Percentiles rank a stretch among this genome's conserved stretches.
Evolutionary conservation across 139 green algal genomes (phyloP).

Genomic region (Chlamydomonas applanata): DNA sequence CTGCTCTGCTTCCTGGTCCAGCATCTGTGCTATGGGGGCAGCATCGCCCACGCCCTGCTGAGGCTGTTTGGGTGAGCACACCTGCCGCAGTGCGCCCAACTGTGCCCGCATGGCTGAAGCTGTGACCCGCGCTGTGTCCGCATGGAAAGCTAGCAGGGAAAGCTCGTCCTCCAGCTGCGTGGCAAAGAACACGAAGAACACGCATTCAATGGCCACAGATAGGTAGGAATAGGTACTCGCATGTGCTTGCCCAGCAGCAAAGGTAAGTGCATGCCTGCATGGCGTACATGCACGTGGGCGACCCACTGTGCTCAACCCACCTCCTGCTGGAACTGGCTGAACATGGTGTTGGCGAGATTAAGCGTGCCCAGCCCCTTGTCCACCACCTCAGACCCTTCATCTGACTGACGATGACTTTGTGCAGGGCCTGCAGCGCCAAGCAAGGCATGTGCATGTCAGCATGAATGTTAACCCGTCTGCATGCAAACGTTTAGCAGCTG

Average conservation of each 20-base stretch:
- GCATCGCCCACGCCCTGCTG: background rate
- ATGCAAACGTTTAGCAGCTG: no score
- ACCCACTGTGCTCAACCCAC: background rate
- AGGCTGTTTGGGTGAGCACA: background rate
- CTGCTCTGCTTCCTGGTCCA: no score
- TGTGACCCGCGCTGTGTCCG: background rate
- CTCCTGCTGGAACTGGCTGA: slow-evolving; percentile 8
- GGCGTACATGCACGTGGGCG: no score
- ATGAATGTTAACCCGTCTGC: no score
- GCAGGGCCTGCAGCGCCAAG: no score
- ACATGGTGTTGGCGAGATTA: background rate
- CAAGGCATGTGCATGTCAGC: no score
- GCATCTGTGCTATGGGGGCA: no score
- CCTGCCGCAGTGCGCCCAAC: slow-evolving; percentile 5
- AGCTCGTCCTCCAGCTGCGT: slow-evolving; percentile 25
- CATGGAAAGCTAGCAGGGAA: slow-evolving; percentile 16
- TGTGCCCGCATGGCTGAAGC: slow-evolving; percentile 1
- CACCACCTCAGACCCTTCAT: background rate
- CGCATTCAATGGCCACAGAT: no score
- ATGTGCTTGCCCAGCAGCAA: no score
- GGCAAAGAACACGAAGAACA: no score
- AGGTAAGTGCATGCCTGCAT: no score
- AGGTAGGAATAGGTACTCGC: no score
- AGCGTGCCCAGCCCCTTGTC: slow-evolving; percentile 1
- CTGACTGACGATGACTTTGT: background rate